Evolutionary conservation across 176 grass and related monocot species (phyloP).

Genomic region (Hordeum vulgare): MorexV3_pseudomolecules_assembly NC_058523.1:375264491-375264990

Average conservation of each 20-base stretch:
- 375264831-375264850: background rate
- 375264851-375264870: background rate
- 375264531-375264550: too few relatives aligned
- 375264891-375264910: conserved; percentile 1
- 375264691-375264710: too few relatives aligned
- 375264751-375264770: background rate
- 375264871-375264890: background rate
- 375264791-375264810: background rate
- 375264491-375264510: background rate
- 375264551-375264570: background rate
- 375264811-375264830: conserved; percentile 30
- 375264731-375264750: background rate
- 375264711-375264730: background rate
- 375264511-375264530: background rate
- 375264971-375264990: background rate
- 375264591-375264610: background rate
- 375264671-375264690: background rate
- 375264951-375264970: background rate
- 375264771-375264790: background rate
- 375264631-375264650: background rate
- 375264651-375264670: background rate
- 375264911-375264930: conserved; percentile 10
- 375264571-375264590: background rate
- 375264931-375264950: background rate
- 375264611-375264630: background rate